These are phyloP conservation scores for Pleomassaria siparia DNA, from an alignment of 2,329 filamentous ascomycete genomes.

Conservation along the genomic window DNA sequence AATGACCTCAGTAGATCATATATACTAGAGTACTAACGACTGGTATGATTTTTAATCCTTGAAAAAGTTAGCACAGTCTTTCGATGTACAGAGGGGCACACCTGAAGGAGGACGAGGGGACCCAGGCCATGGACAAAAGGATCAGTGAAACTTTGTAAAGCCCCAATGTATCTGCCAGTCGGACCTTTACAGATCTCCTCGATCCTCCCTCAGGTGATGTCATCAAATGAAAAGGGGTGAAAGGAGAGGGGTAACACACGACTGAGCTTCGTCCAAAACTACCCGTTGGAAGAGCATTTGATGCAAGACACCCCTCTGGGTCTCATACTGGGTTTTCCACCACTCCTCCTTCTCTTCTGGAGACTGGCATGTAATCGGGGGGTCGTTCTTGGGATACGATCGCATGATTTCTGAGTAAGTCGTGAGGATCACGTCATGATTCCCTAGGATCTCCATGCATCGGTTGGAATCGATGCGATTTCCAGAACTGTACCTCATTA, in stretches of 20 bases:
- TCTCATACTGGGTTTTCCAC: slow-evolving; percentile 35
- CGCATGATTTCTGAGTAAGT: slow-evolving; percentile 46
- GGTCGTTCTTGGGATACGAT: slow-evolving; percentile 46
- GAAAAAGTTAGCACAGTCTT: too few species aligned
- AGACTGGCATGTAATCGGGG: slow-evolving; percentile 41
- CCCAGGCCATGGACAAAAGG: too few species aligned
- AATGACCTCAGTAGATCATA: too few species aligned
- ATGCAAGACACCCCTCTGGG: slow-evolving; percentile 37
- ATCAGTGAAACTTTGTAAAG: too few species aligned
- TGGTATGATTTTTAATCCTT: slow-evolving; percentile 57
- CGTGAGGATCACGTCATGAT: slow-evolving; percentile 43
- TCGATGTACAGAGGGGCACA: too few species aligned
- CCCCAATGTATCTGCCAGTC: too few species aligned
- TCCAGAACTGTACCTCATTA: slow-evolving; percentile 32
- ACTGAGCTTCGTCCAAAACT: slow-evolving; percentile 60
- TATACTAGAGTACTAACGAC: too few species aligned
- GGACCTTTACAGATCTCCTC: too few species aligned
- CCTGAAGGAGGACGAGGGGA: too few species aligned
- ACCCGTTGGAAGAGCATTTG: slow-evolving; percentile 48
- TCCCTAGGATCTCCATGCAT: slow-evolving; percentile 10
- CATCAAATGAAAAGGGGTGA: too few species aligned
- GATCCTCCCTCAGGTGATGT: too few species aligned
- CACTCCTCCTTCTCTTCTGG: slow-evolving; percentile 44
- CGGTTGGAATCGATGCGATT: slow-evolving; percentile 25
- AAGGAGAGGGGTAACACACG: too few species aligned